A percentile compares a stretch with the other conserved stretches of the same genome.
Conservation (phyloP, 495 filamentous ascomycete genomes). For the Tuber aestivum region DNA sequence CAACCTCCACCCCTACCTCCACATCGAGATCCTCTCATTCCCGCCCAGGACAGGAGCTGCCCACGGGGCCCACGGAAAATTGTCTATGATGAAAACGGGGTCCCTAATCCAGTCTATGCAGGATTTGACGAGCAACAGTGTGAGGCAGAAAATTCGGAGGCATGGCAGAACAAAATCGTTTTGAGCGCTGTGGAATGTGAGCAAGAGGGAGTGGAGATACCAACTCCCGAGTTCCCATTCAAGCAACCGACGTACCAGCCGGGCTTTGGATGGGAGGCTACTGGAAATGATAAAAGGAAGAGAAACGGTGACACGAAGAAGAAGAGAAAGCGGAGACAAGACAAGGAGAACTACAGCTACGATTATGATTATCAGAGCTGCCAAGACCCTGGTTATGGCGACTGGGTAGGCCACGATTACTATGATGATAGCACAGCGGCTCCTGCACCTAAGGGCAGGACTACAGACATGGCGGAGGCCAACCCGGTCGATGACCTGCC, state of each 20-base stretch:
- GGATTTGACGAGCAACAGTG: constrained; percentile 9
- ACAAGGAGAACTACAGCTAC: constrained; percentile 41
- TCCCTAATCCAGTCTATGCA: constrained; percentile 16
- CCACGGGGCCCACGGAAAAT: constrained; percentile 28
- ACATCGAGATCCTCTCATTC: background rate
- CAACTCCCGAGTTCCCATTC: constrained; percentile 82
- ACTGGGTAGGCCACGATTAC: constrained; percentile 42
- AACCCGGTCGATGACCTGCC: constrained; percentile 56
- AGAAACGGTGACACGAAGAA: constrained; percentile 43
- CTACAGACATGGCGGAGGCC: constrained; percentile 32
- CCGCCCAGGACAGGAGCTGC: constrained; percentile 11
- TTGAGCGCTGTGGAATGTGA: constrained; percentile 77
- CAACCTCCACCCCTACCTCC: background rate
- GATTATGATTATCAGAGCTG: constrained; percentile 40
- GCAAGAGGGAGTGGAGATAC: constrained; percentile 64
- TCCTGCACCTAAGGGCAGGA: constrained; percentile 48
- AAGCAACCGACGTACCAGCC: constrained; percentile 45
- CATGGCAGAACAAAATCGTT: constrained; percentile 69
- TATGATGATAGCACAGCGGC: constrained; percentile 41
- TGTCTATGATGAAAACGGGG: constrained; percentile 31
- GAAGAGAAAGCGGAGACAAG: constrained; percentile 40
- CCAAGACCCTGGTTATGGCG: constrained; percentile 51
- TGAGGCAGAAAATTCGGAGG: constrained; percentile 34
- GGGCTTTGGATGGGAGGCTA: constrained; percentile 33
- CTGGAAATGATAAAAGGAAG: constrained; percentile 54